Evolutionary conservation across 2,329 filamentous ascomycete species (phyloP), one percentile per base, ranked within the genome.

Genomic region (Trichophyton equinum): DNA sequence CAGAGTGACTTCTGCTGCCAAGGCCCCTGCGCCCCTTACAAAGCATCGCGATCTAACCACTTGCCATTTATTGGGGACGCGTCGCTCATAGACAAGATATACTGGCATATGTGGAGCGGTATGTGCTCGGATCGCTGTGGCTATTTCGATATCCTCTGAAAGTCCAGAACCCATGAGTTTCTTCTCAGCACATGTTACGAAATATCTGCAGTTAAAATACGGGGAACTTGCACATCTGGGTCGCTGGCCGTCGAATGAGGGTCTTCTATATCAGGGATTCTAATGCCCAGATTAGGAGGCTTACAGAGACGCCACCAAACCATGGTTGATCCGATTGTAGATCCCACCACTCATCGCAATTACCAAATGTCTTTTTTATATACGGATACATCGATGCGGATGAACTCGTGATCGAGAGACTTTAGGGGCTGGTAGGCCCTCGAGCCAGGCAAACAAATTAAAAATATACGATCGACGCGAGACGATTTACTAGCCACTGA

Each of bases 41-140:
- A 7, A 27, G 27, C 27, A 27, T 27, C 27, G 27, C 27, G 27
- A 27, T 27, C 27, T 27, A 55, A 9, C 15, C 25, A 55, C 27
- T 27, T 27, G 49, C 49, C 15, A 55, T 36, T 27, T 27, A 55
- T 36, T 55, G 49, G 46, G 11, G 22, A 25, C 46, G 46, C 46
- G 46, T 30, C 27, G 20, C 30, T 36, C 49, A n/a, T 27, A 20
- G 13, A 55, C 15, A 8, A 36, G 49, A 55, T 55, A 33, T 33
- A 33, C 49, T 13, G 5, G 33, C 20, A 55, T n/a, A 20, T 15
- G 49, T 55, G 49, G 49, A 55, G 25, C 49, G 33, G 4, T 36
- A 55, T 55, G 49, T 36, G 49, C 49, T 55, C 49, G 27, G 49
- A 55, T 55, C 49, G 27, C 49, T n/a, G 49, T 55, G 49, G 49